Base-by-base conservation (phyloP, 192 early-diverging fungal species). In the Funneliformis geosporum region DNA sequence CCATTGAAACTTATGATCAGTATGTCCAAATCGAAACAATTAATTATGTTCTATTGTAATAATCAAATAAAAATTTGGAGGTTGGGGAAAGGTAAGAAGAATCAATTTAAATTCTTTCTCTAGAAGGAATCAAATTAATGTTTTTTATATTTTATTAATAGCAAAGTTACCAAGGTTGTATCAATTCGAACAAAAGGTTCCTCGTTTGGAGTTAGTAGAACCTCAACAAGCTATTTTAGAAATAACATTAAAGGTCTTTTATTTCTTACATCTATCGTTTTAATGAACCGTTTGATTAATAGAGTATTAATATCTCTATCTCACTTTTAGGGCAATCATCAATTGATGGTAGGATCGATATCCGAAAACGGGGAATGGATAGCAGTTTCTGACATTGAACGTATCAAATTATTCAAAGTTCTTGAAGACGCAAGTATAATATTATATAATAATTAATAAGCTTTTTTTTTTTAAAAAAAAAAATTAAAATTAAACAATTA, bases 281-380 rank as follows among this genome's bases (percentile, higher is more conserved):
- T 62, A 62, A 7, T 62, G 6, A 14, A 14, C 25, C 0, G 7
- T 23, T 27, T 27, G 25, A 23, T 12, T 62, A 23, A 23, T 27
- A 21, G 0, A 14, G 46, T 46, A 38, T 59, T 14, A 9, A 60
- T 38, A 8, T 11, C 25, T 14, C 9, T 73, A 38, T 33, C 28
- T 38, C 16, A 60, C 28, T 60, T 5, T 12, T 61, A 75, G 73
- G 38, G 59, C 23, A 87, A 87, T 28, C 89, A 89, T 27, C 92
- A 94, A 78, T 84, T 97, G 46, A 87, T 90, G 4, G 84, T 92
- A 43, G 87, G 90, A 78, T 88, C 91, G 4, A 88, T 99, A 9
- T 97, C 96, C 27, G 85, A 92, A 67, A 89, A 96, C 82, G 96
- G 95, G 18, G 72, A 85, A 12, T 94, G 95, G 91, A 89, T 99